Percentiles rank a stretch among this genome's conserved stretches.
phyloP scores from a whole-genome alignment of 2,329 filamentous ascomycete species.

The Tympanopsis confertula region DNA sequence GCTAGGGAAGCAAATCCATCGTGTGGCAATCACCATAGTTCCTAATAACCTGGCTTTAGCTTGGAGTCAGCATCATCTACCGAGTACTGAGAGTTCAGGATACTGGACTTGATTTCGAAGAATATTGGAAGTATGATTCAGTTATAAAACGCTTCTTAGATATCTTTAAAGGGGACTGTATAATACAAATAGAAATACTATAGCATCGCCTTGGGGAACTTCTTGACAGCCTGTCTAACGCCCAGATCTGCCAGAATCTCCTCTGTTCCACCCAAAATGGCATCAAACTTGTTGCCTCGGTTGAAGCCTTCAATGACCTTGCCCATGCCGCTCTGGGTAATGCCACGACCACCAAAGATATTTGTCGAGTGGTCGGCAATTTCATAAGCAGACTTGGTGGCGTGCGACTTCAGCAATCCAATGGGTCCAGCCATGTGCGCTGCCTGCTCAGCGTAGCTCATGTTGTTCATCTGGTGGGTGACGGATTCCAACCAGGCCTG shows the following conservation, averaged over 20 bases:
- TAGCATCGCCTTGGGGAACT: constrained; percentile 75
- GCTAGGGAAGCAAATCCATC: too few relatives aligned
- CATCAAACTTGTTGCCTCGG: constrained; percentile 71
- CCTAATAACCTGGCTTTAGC: too few relatives aligned
- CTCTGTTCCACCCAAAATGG: constrained; percentile 70
- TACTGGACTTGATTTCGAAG: too few relatives aligned
- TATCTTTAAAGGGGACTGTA: too few relatives aligned
- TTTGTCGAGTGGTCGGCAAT: constrained; percentile 75
- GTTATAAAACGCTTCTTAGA: too few relatives aligned
- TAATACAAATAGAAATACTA: too few relatives aligned
- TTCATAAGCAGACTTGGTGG: constrained; percentile 68
- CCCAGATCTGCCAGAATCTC: constrained; percentile 74
- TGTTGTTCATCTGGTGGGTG: constrained; percentile 79
- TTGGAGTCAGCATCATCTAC: too few relatives aligned
- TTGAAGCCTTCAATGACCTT: constrained; percentile 74
- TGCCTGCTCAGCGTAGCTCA: constrained; percentile 68
- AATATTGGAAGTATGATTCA: too few relatives aligned
- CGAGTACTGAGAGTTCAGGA: too few relatives aligned
- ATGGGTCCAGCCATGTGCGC: constrained; percentile 70
- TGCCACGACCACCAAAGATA: constrained; percentile 71
- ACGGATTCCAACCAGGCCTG: constrained; percentile 78
- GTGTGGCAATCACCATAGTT: too few relatives aligned
- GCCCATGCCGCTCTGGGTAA: constrained; percentile 78
- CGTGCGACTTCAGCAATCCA: constrained; percentile 68
- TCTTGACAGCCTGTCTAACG: constrained; percentile 71